Base-by-base conservation (phyloP, 345 rosid genomes). In the Orychophragmus violaceus region DNA sequence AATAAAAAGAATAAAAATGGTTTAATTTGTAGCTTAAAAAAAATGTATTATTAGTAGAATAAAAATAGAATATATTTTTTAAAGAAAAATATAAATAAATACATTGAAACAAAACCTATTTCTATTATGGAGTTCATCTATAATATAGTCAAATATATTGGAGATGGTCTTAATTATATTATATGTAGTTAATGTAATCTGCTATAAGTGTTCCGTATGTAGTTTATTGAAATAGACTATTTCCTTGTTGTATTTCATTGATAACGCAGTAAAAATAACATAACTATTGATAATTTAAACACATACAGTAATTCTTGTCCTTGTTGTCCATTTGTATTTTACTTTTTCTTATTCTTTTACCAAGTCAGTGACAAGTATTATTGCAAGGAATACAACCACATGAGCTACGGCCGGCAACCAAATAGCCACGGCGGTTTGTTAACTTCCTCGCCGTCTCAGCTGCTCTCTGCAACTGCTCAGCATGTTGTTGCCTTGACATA, bases 301-400 rank as follows among this genome's bases (percentile, higher is more conserved):
- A 55, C 59, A 46, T 14, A 45, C 42, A 45, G 37, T 32, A 6
- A 52, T 13, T 54, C 6, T 62, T 33, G 24, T 45, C 50, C 21
- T 45, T 17, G 57, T 62, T 62, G 6, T 45, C 49, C 16, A 16
- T 33, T 41, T 55, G 64, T 71, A 62, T 33, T 45, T 55, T 24
- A 42, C 50, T 45, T 45, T 44, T 11, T 33, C 9, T 5, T 2
- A n/a, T 21, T 36, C 60, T 46, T 54, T 13, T 0, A 29, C 23
- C 3, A 32, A 58, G 24, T 45, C 33, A 80, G 35, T 28, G 58
- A 24, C 45, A 75, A 18, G 39, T 79, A 49, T 74, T 78, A 45
- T 72, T 78, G 36, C 86, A 84, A 61, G 91, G 93, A 53, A 89
- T 77, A 74, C 96, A 90, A 66, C 97, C 96, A 63, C 91, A 89